phyloP scores from a whole-genome alignment of 2,329 filamentous ascomycete genomes.

The Phyllosticta citribraziliensis region DNA sequence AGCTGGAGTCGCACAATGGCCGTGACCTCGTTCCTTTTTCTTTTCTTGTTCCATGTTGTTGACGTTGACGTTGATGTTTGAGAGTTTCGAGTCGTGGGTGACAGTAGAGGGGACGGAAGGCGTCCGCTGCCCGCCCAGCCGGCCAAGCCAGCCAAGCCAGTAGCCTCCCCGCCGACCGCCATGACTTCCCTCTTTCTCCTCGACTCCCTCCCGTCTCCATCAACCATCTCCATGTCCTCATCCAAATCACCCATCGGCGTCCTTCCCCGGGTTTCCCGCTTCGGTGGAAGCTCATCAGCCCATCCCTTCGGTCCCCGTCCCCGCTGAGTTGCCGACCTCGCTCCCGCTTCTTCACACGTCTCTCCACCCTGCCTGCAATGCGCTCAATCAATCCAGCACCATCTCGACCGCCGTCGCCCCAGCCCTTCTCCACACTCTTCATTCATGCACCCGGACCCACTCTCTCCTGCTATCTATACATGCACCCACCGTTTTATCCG shows the following conservation, averaged over 20 bases:
- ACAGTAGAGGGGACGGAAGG: not conserved
- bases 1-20: not conserved
- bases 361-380: not conserved
- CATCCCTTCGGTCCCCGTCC: not conserved
- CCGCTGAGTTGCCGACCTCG: not conserved
- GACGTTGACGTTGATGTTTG: not conserved
- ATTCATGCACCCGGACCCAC: not conserved
- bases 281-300: not conserved
- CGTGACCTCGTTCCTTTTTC: not conserved
- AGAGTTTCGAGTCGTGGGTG: not conserved
- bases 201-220: not conserved
- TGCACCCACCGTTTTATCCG: not conserved
- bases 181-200: not conserved
- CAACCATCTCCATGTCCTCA: not conserved
- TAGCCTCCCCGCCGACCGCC: not conserved
- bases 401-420: not conserved
- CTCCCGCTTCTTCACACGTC: not conserved
- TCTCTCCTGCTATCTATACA: not conserved
- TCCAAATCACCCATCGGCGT: not conserved
- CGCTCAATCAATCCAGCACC: not conserved
- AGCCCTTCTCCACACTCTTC: not conserved
- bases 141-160: not conserved
- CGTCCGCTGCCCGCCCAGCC: not conserved
- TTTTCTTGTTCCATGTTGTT: not conserved
- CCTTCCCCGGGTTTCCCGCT: not conserved